Evolutionary conservation across 1,284 basidiomycete genomes (phyloP).

Genomic region (Xerocomus nothofagi): DNA sequence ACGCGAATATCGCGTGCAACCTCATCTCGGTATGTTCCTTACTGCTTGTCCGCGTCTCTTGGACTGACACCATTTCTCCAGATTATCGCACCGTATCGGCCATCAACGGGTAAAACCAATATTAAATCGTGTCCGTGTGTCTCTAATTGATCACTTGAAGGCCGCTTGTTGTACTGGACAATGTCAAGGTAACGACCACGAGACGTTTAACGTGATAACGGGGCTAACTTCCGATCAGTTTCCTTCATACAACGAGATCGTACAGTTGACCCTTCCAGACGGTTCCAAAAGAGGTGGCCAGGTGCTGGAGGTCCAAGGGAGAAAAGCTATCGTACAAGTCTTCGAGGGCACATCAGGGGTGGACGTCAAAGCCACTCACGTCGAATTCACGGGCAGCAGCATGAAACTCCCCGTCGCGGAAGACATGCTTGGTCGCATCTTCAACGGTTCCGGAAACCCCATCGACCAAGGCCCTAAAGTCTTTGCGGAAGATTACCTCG

Average conservation of each 20-base stretch:
- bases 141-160: conserved; percentile 42
- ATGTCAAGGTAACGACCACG: conserved; percentile 80
- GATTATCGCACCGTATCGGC: conserved; percentile 96
- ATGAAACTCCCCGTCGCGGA: conserved; percentile 99
- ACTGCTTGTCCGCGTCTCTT: not conserved
- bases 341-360: conserved; percentile 99
- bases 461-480: conserved; percentile 99
- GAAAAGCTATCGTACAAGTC: conserved; percentile 99
- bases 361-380: conserved; percentile 96
- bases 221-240: conserved; percentile 56
- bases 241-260: conserved; percentile 99
- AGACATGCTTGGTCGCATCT: conserved; percentile 98
- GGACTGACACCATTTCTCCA: conserved; percentile 37
- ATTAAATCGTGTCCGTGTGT: not conserved
- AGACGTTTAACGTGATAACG: conserved; percentile 8
- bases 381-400: conserved; percentile 96
- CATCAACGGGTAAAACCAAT: conserved; percentile 81
- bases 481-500: conserved; percentile 98
- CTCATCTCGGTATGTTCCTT: conserved; percentile 76
- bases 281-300: conserved; percentile 95
- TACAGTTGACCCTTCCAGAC: conserved; percentile 94
- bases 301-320: conserved; percentile 97
- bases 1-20: conserved; percentile 80
- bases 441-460: conserved; percentile 98
- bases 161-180: conserved; percentile 94